Conservation (phyloP, 1,284 basidiomycete genomes). For the Naganishia sp. region DNA sequence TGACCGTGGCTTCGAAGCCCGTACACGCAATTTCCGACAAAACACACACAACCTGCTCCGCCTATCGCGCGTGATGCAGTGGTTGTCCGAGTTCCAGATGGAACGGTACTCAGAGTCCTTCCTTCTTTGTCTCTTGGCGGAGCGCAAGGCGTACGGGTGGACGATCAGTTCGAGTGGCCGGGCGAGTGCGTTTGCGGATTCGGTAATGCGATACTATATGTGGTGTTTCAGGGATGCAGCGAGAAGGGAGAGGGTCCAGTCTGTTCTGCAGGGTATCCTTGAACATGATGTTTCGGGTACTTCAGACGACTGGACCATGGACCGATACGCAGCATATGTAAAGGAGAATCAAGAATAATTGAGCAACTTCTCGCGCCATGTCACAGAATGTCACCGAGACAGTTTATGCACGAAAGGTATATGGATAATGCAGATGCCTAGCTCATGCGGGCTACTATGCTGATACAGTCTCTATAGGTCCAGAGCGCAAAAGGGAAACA, state of each 20-base stretch:
- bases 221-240: constrained; percentile 27
- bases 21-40: constrained; percentile 65
- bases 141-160: constrained; percentile 29
- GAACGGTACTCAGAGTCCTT: constrained; percentile 15
- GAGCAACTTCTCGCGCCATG: too few species aligned
- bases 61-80: constrained; percentile 74
- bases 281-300: constrained; percentile 4
- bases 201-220: constrained; percentile 27
- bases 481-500: constrained; percentile 5
- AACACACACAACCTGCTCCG: constrained; percentile 73
- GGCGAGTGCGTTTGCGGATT: constrained; percentile 24
- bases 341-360: background rate
- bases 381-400: too few species aligned
- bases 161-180: constrained; percentile 9
- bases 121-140: constrained; percentile 23
- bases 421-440: constrained; percentile 5
- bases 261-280: constrained; percentile 9
- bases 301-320: background rate
- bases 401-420: constrained; percentile 7
- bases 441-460: constrained; percentile 23
- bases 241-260: constrained; percentile 4
- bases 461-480: constrained; percentile 27
- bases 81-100: constrained; percentile 62
- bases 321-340: background rate
- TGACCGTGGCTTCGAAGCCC: constrained; percentile 54